phyloP scores from a whole-genome alignment of 805 yeast genomes.

The Candida mattraensis region DNA sequence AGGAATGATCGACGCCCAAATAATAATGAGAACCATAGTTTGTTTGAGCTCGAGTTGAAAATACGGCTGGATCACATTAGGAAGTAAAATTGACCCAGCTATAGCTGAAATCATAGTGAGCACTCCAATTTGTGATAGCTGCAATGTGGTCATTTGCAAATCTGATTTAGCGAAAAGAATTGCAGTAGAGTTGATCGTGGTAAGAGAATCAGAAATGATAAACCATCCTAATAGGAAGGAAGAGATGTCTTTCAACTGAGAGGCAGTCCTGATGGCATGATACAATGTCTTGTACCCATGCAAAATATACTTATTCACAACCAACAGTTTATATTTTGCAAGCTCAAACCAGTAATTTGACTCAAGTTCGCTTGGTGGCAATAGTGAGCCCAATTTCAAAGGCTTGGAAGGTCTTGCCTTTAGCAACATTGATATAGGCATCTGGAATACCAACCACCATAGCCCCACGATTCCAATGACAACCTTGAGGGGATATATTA shows the following conservation, averaged over 20 bases:
- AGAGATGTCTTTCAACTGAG: constrained; percentile 61
- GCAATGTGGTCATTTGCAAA: constrained; percentile 64
- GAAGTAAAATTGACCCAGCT: constrained; percentile 59
- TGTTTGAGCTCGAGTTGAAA: constrained; percentile 45
- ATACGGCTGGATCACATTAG: constrained; percentile 40
- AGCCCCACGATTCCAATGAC: constrained; percentile 65
- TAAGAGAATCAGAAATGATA: constrained; percentile 68
- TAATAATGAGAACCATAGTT: constrained; percentile 50
- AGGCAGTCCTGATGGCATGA: constrained; percentile 58
- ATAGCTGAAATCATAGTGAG: constrained; percentile 68
- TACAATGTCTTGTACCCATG: constrained; percentile 65
- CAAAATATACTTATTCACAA: constrained; percentile 37
- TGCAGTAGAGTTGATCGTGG: constrained; percentile 80
- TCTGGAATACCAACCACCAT: constrained; percentile 77
- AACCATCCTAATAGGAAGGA: constrained; percentile 74
- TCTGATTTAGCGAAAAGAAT: constrained; percentile 73
- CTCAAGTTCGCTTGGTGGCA: constrained; percentile 11
- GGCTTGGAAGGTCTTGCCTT: constrained; percentile 44
- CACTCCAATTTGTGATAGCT: constrained; percentile 63
- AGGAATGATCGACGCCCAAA: constrained; percentile 68
- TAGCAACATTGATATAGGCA: constrained; percentile 55
- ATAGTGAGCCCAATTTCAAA: constrained; percentile 23
- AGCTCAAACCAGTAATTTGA: constrained; percentile 11
- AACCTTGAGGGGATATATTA: constrained; percentile 47
- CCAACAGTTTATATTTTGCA: constrained; percentile 12